A percentile compares a stretch with the other conserved stretches of the same genome.
Evolutionary conservation across 2,329 filamentous ascomycete species (phyloP).

Genomic region (Colletotrichum shisoi): DNA sequence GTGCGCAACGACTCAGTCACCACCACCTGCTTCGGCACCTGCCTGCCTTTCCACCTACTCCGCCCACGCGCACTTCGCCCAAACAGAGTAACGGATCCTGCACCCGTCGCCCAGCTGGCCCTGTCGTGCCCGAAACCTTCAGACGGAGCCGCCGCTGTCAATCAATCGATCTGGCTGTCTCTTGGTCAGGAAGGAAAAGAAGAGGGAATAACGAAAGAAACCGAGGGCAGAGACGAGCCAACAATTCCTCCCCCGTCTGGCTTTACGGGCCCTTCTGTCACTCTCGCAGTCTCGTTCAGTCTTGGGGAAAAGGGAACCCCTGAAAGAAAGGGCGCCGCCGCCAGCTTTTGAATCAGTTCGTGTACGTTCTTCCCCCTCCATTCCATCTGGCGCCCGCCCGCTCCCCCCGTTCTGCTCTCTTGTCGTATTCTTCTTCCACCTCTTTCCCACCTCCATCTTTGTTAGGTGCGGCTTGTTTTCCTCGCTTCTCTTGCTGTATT

Average conservation of each 20-base stretch:
- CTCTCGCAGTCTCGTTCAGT: neutral
- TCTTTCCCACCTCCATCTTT: conserved; percentile 28
- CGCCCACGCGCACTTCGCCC: conserved; percentile 25
- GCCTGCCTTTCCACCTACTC: conserved; percentile 13
- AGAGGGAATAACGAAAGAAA: too few species aligned
- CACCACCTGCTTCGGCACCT: conserved; percentile 11
- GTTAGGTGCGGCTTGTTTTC: conserved; percentile 10
- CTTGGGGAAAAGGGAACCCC: conserved; percentile 12
- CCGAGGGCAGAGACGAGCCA: conserved; percentile 7
- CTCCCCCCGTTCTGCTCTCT: conserved; percentile 18
- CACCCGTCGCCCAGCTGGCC: conserved; percentile 13
- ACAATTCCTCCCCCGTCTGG: conserved; percentile 15
- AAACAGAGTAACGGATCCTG: conserved; percentile 20
- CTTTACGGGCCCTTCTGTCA: conserved; percentile 1
- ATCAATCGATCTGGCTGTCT: conserved; percentile 10
- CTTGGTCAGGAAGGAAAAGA: conserved; percentile 6
- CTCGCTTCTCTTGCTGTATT: conserved; percentile 8
- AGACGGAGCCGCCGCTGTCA: conserved; percentile 24
- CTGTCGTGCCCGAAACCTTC: conserved; percentile 19
- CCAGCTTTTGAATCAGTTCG: conserved; percentile 27
- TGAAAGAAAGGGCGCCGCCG: conserved; percentile 12
- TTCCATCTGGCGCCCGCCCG: conserved; percentile 9
- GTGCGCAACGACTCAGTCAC: conserved; percentile 37
- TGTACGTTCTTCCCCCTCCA: conserved; percentile 25
- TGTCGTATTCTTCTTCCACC: conserved; percentile 13